phyloP scores from a whole-genome alignment of 1,139 yeast species.

The Zygoascus sp. region DNA sequence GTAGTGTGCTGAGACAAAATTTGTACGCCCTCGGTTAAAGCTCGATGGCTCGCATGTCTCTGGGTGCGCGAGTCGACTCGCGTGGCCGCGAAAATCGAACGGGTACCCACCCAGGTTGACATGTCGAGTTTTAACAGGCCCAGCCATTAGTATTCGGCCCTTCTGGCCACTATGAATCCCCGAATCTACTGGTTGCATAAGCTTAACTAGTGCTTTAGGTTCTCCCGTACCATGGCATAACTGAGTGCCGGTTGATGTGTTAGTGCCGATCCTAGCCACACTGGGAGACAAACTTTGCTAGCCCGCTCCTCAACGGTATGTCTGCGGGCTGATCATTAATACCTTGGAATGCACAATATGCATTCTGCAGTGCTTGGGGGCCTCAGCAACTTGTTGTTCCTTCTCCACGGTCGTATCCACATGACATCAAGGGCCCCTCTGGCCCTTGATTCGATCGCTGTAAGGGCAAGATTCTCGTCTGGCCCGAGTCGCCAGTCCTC shows the following conservation, averaged over 20 bases:
- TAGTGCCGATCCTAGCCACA: background rate
- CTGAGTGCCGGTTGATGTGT: background rate
- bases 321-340: background rate
- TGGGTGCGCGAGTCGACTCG: too few relatives aligned
- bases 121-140: too few relatives aligned
- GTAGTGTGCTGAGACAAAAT: background rate
- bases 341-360: conserved; percentile 3
- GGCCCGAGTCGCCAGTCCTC: too few relatives aligned
- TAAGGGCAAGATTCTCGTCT: too few relatives aligned
- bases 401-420: background rate
- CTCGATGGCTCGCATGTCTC: too few relatives aligned
- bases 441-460: too few relatives aligned
- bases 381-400: background rate
- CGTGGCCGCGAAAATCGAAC: too few relatives aligned
- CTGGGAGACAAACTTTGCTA: background rate
- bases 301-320: background rate
- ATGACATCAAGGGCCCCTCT: too few relatives aligned
- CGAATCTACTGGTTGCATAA: background rate
- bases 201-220: background rate
- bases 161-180: background rate
- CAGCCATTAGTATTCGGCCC: too few relatives aligned
- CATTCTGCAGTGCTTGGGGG: background rate
- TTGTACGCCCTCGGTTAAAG: too few relatives aligned
- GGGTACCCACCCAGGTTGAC: too few relatives aligned
- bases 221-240: background rate